Conservation (phyloP, 2,329 filamentous ascomycete species). For the Bipolaris oryzae region DNA sequence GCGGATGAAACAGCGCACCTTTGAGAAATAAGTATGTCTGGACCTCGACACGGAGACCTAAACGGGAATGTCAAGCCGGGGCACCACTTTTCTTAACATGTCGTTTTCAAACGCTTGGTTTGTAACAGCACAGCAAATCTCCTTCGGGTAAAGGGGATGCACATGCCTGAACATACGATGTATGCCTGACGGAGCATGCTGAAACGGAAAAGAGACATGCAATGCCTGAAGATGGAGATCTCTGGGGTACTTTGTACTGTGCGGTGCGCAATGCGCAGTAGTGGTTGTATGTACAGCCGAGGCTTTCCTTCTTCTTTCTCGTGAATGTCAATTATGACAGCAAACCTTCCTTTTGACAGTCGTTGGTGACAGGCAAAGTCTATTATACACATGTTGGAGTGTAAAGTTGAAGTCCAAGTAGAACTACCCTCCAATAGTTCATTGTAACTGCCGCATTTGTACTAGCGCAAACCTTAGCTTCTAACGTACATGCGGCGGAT, state of each 20-base stretch:
- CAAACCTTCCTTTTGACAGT: too few species aligned
- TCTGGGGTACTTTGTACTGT: background rate
- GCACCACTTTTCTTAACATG: background rate
- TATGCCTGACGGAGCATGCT: constrained; percentile 22
- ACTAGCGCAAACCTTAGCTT: constrained; percentile 19
- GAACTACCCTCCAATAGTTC: constrained; percentile 14
- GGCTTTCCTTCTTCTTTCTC: too few species aligned
- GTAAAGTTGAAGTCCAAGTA: background rate
- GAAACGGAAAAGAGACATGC: constrained; percentile 31
- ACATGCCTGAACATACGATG: constrained; percentile 9
- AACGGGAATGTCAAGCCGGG: background rate
- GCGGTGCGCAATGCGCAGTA: background rate
- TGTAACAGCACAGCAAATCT: constrained; percentile 1
- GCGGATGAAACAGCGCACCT: background rate
- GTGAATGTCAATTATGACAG: background rate
- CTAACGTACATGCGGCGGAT: constrained; percentile 28
- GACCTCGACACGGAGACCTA: too few species aligned
- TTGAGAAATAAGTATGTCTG: background rate
- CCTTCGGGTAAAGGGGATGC: constrained; percentile 7
- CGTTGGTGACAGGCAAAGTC: too few species aligned
- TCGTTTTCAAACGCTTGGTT: constrained; percentile 8
- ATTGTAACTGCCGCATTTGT: constrained; percentile 13
- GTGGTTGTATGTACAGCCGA: too few species aligned
- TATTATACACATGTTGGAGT: background rate
- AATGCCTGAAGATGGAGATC: constrained; percentile 21